phyloP scores from a whole-genome alignment of 768 basidiomycete genomes.

The Rhodosporidiobolus odoratus region DNA sequence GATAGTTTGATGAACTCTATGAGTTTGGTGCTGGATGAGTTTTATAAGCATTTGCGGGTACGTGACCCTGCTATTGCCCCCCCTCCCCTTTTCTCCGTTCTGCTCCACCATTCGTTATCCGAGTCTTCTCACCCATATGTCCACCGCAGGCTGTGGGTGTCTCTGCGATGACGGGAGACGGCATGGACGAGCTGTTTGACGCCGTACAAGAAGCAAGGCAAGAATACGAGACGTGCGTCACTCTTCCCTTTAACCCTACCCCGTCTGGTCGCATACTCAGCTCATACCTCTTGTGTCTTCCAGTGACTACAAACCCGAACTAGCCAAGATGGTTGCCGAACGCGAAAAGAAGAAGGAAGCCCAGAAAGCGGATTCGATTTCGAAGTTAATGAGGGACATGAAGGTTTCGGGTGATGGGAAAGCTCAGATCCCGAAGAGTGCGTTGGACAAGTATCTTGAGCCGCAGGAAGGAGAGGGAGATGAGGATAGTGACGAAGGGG shows the following conservation, averaged over 20 bases:
- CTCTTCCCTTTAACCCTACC: not conserved
- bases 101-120: not conserved
- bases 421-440: constrained; percentile 1
- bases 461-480: constrained; percentile 28
- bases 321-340: constrained; percentile 58
- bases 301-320: constrained; percentile 88
- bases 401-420: constrained; percentile 48
- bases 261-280: not conserved
- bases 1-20: constrained; percentile 98
- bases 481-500: constrained; percentile 36
- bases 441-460: constrained; percentile 35
- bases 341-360: constrained; percentile 56
- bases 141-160: constrained; percentile 77
- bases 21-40: constrained; percentile 96
- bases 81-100: not conserved
- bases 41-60: constrained; percentile 92
- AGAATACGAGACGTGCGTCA: constrained; percentile 77
- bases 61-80: constrained; percentile 26
- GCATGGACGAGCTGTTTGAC: constrained; percentile 82
- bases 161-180: constrained; percentile 90
- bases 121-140: not conserved
- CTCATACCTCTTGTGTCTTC: not conserved
- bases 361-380: constrained; percentile 69
- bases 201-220: constrained; percentile 80
- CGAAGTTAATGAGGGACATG: constrained; percentile 71